Evolutionary conservation across 495 filamentous ascomycete species (phyloP).

Genomic region (Hypoxylon lenormandii): DNA sequence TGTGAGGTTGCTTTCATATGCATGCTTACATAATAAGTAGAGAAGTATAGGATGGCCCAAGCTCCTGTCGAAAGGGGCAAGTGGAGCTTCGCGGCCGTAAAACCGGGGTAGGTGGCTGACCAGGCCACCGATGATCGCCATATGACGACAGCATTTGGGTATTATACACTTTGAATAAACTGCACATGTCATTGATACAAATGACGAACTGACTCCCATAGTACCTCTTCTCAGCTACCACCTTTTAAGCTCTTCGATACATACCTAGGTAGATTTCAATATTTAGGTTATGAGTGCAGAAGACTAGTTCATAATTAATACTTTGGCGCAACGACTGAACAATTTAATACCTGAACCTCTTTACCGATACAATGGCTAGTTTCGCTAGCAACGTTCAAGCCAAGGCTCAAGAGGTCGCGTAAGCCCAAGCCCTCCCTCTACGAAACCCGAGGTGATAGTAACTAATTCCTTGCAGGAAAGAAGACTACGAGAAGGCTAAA

Average conservation of each 20-base stretch:
- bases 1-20: neutral
- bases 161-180: conserved; percentile 11
- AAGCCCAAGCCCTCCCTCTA: conserved; percentile 35
- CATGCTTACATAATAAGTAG: neutral
- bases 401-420: conserved; percentile 66
- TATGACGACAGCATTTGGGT: conserved; percentile 40
- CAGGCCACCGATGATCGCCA: neutral
- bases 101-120: too few relatives aligned
- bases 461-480: conserved; percentile 55
- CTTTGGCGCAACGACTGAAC: too few relatives aligned
- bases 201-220: neutral
- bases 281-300: too few relatives aligned
- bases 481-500: conserved; percentile 69
- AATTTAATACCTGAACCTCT: too few relatives aligned
- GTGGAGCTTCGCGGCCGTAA: conserved; percentile 6
- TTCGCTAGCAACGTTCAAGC: conserved; percentile 51
- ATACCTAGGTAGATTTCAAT: too few relatives aligned
- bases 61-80: conserved; percentile 19
- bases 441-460: neutral
- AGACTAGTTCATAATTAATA: too few relatives aligned
- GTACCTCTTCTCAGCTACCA: neutral
- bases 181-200: conserved; percentile 7
- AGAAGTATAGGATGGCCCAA: conserved; percentile 8
- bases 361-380: conserved; percentile 33
- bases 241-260: too few relatives aligned